Percentiles rank a stretch among this genome's conserved stretches.
Evolutionary conservation across 805 yeast genomes (phyloP).

Genomic region (Saturnispora bothae): DNA sequence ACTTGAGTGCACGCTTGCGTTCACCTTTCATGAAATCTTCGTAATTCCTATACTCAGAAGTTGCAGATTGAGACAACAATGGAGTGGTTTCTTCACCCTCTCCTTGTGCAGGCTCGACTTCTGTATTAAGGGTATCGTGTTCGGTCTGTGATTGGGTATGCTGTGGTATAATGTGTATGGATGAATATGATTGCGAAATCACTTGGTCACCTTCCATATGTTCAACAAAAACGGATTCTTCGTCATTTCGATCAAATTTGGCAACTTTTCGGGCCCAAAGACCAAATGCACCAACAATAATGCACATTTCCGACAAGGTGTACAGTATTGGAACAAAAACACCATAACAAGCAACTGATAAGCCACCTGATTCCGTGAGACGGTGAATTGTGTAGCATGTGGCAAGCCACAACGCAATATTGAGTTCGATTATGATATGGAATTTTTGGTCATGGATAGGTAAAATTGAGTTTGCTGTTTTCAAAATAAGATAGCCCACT

Average conservation of each 20-base stretch:
- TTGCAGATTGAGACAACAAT: constrained; percentile 8
- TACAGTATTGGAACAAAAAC: constrained; percentile 4
- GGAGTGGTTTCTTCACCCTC: constrained; percentile 6
- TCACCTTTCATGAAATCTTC: constrained; percentile 19
- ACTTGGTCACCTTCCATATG: constrained; percentile 10
- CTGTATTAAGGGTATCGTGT: background rate
- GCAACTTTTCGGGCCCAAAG: constrained; percentile 30
- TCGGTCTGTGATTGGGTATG: background rate
- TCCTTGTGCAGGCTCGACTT: background rate
- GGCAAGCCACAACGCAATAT: constrained; percentile 46
- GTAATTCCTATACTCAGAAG: constrained; percentile 22
- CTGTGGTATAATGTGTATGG: background rate
- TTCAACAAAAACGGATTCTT: constrained; percentile 10
- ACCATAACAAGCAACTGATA: constrained; percentile 26
- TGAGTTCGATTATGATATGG: constrained; percentile 42
- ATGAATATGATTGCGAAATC: constrained; percentile 2
- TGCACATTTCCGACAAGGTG: constrained; percentile 2
- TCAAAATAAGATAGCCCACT: constrained; percentile 46
- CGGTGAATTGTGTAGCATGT: constrained; percentile 40
- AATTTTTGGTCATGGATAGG: constrained; percentile 54
- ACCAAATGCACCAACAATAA: constrained; percentile 35
- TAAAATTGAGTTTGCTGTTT: constrained; percentile 31
- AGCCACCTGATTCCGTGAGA: constrained; percentile 41
- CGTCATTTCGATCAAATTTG: constrained; percentile 14
- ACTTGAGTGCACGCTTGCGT: constrained; percentile 27